Conservation (phyloP, 257 asterid genomes). For the Plantago ovata region DNA sequence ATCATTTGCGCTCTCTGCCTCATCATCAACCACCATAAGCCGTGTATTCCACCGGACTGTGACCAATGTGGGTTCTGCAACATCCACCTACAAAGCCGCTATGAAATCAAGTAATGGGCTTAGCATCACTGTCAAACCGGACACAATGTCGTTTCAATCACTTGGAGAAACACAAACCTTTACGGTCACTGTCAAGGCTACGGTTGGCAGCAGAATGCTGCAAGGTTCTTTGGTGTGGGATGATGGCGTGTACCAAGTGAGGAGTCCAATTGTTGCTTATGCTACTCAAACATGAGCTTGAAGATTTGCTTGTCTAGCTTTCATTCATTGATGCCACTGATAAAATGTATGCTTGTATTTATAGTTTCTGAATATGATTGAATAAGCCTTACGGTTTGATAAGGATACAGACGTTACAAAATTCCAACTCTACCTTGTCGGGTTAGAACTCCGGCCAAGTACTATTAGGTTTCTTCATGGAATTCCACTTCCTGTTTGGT, state of each 20-base stretch:
- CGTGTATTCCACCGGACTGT: constrained; percentile 42
- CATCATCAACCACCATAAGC: constrained; percentile 8
- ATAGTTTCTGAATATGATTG: background rate
- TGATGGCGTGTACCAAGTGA: constrained; percentile 50
- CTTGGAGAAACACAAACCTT: constrained; percentile 36
- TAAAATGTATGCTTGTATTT: background rate
- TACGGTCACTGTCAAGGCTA: constrained; percentile 31
- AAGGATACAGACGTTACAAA: no score
- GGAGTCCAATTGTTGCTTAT: constrained; percentile 52
- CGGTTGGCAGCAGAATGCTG: constrained; percentile 9
- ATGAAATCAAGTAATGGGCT: constrained; percentile 25
- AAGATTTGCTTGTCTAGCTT: background rate
- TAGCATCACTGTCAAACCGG: constrained; percentile 34
- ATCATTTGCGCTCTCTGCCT: constrained; percentile 39
- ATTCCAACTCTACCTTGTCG: no score
- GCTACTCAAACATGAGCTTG: background rate
- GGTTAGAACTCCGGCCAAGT: no score
- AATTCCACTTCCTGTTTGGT: no score
- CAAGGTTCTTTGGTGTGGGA: constrained; percentile 60
- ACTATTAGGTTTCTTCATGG: no score
- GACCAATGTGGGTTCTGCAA: constrained; percentile 54
- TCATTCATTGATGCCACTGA: background rate
- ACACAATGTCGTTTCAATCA: constrained; percentile 33
- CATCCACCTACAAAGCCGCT: constrained; percentile 44
- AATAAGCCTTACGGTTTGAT: no score